Evolutionary conservation across 2,329 filamentous ascomycete genomes (phyloP).

Genomic region (Blumeria graminis): DNA sequence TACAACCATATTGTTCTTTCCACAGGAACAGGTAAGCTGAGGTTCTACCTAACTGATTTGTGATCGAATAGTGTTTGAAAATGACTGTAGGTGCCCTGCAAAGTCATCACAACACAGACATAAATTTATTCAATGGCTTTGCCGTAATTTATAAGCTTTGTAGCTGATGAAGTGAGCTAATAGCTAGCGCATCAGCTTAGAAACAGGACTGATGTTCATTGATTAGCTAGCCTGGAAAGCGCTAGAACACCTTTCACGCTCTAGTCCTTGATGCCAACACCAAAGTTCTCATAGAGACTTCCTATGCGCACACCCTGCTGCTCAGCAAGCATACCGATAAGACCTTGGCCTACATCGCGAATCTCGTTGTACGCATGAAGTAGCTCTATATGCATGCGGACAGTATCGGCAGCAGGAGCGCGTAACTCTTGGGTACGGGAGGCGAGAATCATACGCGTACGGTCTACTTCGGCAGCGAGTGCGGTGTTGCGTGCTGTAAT

Average conservation of each 20-base stretch:
- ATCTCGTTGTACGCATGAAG: conserved; percentile 50
- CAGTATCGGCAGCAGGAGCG: conserved; percentile 20
- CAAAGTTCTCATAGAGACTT: conserved; percentile 16
- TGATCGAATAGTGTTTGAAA: too few species aligned
- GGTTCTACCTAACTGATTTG: too few species aligned
- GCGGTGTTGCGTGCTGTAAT: conserved; percentile 21
- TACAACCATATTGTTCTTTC: too few species aligned
- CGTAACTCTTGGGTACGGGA: conserved; percentile 15
- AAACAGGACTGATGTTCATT: too few species aligned
- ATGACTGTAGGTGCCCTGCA: too few species aligned
- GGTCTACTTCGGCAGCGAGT: conserved; percentile 17
- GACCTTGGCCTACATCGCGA: conserved; percentile 38
- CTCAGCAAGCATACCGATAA: conserved; percentile 45
- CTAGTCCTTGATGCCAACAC: conserved; percentile 14
- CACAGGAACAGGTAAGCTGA: too few species aligned
- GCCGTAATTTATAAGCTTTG: too few species aligned
- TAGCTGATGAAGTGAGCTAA: too few species aligned
- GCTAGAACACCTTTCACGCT: neutral
- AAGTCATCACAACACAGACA: too few species aligned
- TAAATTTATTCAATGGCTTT: too few species aligned
- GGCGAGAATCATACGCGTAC: conserved; percentile 15
- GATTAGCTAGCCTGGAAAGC: too few species aligned
- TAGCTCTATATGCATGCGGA: conserved; percentile 37
- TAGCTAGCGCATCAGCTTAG: too few species aligned
- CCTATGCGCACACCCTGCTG: conserved; percentile 24